A percentile compares a stretch with the other conserved stretches of the same genome.
phyloP scores from a whole-genome alignment of 2,329 filamentous ascomycete species.

The Nothomitra cinnamomea region DNA sequence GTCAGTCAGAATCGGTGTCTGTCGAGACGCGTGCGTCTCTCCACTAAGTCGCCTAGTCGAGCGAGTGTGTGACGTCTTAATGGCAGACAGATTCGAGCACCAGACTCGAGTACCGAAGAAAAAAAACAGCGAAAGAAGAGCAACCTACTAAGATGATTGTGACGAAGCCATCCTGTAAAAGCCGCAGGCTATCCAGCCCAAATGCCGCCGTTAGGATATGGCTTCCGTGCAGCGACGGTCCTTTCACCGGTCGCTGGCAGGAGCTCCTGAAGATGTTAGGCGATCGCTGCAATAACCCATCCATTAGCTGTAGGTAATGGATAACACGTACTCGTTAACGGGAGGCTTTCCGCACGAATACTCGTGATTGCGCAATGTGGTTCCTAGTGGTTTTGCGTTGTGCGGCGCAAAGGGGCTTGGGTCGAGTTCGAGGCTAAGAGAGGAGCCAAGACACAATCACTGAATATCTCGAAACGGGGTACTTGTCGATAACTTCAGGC shows the following conservation, averaged over 20 bases:
- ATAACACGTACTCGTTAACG: not conserved
- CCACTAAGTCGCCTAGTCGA: not conserved
- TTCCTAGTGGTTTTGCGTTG: no score
- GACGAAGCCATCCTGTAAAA: constrained; percentile 3
- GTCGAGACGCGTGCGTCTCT: not conserved
- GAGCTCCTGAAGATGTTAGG: not conserved
- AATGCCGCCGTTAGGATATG: not conserved
- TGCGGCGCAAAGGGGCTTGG: no score
- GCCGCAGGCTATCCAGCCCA: not conserved
- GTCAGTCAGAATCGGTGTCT: not conserved
- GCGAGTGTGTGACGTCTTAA: not conserved
- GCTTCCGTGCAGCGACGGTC: no score
- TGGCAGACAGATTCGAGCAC: not conserved
- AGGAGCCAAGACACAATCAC: no score
- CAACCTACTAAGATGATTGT: constrained; percentile 5
- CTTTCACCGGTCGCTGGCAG: not conserved
- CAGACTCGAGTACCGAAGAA: no score
- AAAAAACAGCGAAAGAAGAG: not conserved
- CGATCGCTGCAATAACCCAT: not conserved
- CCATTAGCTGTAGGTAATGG: not conserved
- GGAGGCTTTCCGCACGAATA: no score
- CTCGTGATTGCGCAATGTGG: no score
- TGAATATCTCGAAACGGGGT: no score
- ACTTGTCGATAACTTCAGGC: no score
- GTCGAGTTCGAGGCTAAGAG: no score